Conservation (phyloP, 2,329 filamentous ascomycete species). For the Xylariaceae sp. region DNA sequence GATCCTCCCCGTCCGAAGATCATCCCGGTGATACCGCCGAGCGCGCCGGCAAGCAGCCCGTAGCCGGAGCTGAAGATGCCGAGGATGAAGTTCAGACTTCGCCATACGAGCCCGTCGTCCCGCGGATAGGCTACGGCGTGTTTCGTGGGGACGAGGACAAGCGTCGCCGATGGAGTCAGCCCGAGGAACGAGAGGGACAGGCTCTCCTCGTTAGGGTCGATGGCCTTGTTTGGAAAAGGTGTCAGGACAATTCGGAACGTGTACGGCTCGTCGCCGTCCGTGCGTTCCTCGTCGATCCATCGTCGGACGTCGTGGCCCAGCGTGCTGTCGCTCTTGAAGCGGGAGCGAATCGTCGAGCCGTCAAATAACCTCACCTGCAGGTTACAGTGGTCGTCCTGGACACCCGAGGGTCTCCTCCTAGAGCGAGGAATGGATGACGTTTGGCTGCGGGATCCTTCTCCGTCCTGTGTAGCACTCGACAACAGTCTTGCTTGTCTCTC, state of each 20-base stretch:
- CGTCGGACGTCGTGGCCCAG: constrained; percentile 68
- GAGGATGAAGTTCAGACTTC: constrained; percentile 19
- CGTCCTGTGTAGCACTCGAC: constrained; percentile 26
- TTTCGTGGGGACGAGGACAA: constrained; percentile 75
- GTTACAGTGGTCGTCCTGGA: constrained; percentile 48
- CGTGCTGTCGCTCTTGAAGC: constrained; percentile 67
- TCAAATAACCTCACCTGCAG: constrained; percentile 84
- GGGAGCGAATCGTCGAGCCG: constrained; percentile 74
- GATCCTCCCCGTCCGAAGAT: constrained; percentile 28
- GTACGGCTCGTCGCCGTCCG: constrained; percentile 66
- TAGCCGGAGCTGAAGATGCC: constrained; percentile 25
- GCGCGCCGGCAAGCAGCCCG: constrained; percentile 21
- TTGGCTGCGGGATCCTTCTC: constrained; percentile 10
- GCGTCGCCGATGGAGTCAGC: constrained; percentile 76
- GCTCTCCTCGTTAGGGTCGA: constrained; percentile 76
- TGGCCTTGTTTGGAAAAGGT: constrained; percentile 72
- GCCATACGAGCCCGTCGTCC: constrained; percentile 36
- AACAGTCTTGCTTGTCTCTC: constrained; percentile 44
- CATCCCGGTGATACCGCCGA: constrained; percentile 33
- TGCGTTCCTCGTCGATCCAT: constrained; percentile 72
- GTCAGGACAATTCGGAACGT: constrained; percentile 83
- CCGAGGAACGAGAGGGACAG: constrained; percentile 69
- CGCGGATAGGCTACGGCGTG: constrained; percentile 46
- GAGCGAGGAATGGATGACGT: constrained; percentile 25
- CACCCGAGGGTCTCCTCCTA: constrained; percentile 5